These are phyloP conservation scores for Pichia sp. DNA, from an alignment of 1,139 yeast species.

Conservation along the genomic window DNA sequence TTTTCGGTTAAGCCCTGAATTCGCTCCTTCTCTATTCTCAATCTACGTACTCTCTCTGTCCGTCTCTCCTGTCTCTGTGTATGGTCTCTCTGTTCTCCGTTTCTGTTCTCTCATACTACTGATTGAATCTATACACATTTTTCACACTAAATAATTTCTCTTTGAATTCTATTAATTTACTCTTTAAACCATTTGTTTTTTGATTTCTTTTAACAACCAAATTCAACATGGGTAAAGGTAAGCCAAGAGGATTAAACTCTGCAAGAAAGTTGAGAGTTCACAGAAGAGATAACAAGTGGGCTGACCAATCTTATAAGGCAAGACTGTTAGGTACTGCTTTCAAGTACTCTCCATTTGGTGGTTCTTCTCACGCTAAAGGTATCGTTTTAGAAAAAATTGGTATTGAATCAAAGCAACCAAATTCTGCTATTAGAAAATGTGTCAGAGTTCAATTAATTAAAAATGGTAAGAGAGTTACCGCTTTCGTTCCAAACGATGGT, in stretches of 20 bases:
- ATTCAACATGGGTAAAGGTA: conserved; percentile 47
- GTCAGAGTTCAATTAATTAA: conserved; percentile 99
- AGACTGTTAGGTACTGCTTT: conserved; percentile 98
- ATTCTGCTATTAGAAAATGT: conserved; percentile 99
- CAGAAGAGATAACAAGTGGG: conserved; percentile 99
- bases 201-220: conserved; percentile 4
- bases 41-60: not conserved
- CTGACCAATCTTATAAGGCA: conserved; percentile 96
- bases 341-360: conserved; percentile 99
- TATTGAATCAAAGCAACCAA: conserved; percentile 99
- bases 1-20: not conserved
- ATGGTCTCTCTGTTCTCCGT: too few species aligned
- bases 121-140: too few species aligned
- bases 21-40: not conserved
- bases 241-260: conserved; percentile 98
- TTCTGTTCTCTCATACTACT: not conserved
- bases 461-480: conserved; percentile 99
- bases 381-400: conserved; percentile 99
- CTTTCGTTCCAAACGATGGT: conserved; percentile 99
- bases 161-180: not conserved
- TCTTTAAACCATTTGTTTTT: not conserved
- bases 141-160: too few species aligned
- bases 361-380: conserved; percentile 99
- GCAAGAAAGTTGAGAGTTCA: conserved; percentile 99
- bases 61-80: not conserved